These are phyloP conservation scores for Mycena rebaudengoi DNA, from an alignment of 768 basidiomycete genomes.

Conservation along the genomic window DNA sequence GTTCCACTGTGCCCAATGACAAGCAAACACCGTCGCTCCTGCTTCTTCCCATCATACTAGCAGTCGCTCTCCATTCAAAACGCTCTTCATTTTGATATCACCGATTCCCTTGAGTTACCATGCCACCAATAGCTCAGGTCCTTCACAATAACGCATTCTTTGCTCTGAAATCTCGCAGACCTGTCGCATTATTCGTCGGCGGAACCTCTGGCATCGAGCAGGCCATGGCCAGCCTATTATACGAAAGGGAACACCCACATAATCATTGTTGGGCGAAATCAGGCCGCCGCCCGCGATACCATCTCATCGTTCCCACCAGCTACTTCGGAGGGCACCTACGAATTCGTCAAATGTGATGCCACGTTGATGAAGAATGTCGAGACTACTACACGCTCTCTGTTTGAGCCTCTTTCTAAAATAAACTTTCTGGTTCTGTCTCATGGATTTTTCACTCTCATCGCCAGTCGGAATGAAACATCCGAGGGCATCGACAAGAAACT, in stretches of 20 bases:
- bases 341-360: slow-evolving; percentile 49
- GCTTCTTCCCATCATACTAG: too few species aligned
- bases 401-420: slow-evolving; percentile 36
- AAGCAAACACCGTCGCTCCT: too few species aligned
- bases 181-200: slow-evolving; percentile 35
- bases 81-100: too few species aligned
- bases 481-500: slow-evolving; percentile 50
- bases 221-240: slow-evolving; percentile 42
- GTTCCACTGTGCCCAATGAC: too few species aligned
- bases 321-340: slow-evolving; percentile 30
- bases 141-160: slow-evolving; percentile 27
- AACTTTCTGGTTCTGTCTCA: slow-evolving; percentile 48
- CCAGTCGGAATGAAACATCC: slow-evolving; percentile 42
- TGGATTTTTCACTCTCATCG: slow-evolving; percentile 38
- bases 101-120: too few species aligned
- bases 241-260: slow-evolving; percentile 50
- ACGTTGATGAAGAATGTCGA: slow-evolving; percentile 45
- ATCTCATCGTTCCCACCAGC: slow-evolving; percentile 41
- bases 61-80: too few species aligned
- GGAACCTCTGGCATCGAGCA: slow-evolving; percentile 42
- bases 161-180: slow-evolving; percentile 9
- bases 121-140: slow-evolving; percentile 29
- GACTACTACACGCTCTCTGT: slow-evolving; percentile 35
- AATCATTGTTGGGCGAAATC: slow-evolving; percentile 49
- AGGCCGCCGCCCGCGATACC: slow-evolving; percentile 40